These are phyloP conservation scores for Darksidea phi DNA, from an alignment of 495 filamentous ascomycete genomes.

Conservation along the genomic window DNA sequence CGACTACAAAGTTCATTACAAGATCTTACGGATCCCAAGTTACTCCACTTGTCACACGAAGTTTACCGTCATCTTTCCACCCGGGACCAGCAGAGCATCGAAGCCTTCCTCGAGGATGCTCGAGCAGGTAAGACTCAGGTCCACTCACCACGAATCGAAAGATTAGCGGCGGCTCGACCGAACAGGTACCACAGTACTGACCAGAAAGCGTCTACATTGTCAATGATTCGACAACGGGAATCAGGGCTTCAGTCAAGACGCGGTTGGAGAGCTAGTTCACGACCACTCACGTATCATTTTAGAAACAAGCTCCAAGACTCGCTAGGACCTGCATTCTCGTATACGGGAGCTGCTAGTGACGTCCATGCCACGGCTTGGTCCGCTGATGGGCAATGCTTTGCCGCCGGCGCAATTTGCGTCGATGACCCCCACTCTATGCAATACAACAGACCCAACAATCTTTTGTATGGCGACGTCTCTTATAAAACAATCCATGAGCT, in stretches of 20 bases:
- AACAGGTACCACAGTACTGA: slow-evolving; percentile 3
- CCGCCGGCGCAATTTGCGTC: slow-evolving; percentile 67
- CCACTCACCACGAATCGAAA: slow-evolving; percentile 16
- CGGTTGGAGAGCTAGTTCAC: slow-evolving; percentile 18
- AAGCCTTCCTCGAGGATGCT: slow-evolving; percentile 33
- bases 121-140: slow-evolving; percentile 6
- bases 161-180: slow-evolving; percentile 19
- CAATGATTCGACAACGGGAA: slow-evolving; percentile 40
- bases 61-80: slow-evolving; percentile 7
- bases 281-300: slow-evolving; percentile 32
- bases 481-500: slow-evolving; percentile 60
- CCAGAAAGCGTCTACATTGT: slow-evolving; percentile 10
- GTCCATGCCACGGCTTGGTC: slow-evolving; percentile 59
- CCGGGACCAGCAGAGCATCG: slow-evolving; percentile 15
- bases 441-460: slow-evolving; percentile 79
- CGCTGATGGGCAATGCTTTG: slow-evolving; percentile 46
- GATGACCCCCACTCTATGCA: slow-evolving; percentile 74
- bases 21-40: slow-evolving; percentile 13
- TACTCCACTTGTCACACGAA: slow-evolving; percentile 14
- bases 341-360: slow-evolving; percentile 53
- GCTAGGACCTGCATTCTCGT: slow-evolving; percentile 36
- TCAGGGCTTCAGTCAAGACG: slow-evolving; percentile 33
- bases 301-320: slow-evolving; percentile 33
- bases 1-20: slow-evolving; percentile 18
- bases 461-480: slow-evolving; percentile 66